phyloP scores from a whole-genome alignment of 192 early-diverging fungal species.

The Coemansia sp. region DNA sequence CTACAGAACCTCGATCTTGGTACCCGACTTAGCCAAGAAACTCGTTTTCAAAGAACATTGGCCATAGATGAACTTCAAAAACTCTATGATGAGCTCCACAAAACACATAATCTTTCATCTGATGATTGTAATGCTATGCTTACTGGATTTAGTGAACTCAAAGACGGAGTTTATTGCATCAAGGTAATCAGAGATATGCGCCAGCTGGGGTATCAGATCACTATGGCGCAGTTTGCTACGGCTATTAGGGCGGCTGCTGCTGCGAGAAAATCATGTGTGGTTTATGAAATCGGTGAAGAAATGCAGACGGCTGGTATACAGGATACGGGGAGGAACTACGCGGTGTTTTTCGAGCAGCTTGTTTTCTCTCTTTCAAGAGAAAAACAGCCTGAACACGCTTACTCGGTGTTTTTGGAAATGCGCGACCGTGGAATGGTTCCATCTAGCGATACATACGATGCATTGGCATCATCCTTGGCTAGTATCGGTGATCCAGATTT shows the following conservation, averaged over 20 bases:
- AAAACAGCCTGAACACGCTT: slow-evolving; percentile 29
- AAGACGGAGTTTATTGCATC: slow-evolving; percentile 9
- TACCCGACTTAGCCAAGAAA: background rate
- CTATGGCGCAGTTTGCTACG: slow-evolving; percentile 24
- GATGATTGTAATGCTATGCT: slow-evolving; percentile 29
- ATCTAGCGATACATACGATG: slow-evolving; percentile 1
- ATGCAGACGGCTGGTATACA: slow-evolving; percentile 26
- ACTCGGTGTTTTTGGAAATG: slow-evolving; percentile 28
- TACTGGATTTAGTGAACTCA: slow-evolving; percentile 25
- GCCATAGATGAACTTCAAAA: slow-evolving; percentile 3
- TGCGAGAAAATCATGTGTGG: background rate
- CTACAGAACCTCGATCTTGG: slow-evolving; percentile 9
- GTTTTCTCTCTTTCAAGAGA: slow-evolving; percentile 11
- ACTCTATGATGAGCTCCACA: slow-evolving; percentile 16
- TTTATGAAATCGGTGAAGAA: slow-evolving; percentile 29
- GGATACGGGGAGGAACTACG: slow-evolving; percentile 9
- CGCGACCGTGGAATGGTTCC: slow-evolving; percentile 1
- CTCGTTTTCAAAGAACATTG: background rate
- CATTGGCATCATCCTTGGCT: slow-evolving; percentile 19
- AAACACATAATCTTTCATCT: background rate
- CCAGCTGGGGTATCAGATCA: background rate
- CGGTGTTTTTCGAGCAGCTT: slow-evolving; percentile 22
- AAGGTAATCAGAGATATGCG: slow-evolving; percentile 38
- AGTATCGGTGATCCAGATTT: slow-evolving; percentile 19
- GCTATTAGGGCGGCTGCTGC: slow-evolving; percentile 18